Conservation (phyloP, 2,329 filamentous ascomycete species). For the Ceratocystis ficicola region DNA sequence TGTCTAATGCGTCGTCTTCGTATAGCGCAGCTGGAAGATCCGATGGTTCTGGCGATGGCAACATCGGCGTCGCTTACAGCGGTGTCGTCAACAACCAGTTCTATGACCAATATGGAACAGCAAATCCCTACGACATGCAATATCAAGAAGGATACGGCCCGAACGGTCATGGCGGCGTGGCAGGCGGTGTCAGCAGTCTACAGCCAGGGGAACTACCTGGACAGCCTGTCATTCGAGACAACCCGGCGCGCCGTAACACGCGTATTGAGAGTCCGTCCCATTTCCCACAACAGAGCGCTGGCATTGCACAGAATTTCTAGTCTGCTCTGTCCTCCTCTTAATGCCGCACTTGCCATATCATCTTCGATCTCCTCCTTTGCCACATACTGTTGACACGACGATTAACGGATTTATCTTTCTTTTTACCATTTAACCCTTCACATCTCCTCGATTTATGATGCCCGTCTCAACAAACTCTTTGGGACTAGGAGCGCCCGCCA, state of each 20-base stretch:
- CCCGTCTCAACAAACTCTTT: not conserved
- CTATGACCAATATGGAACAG: constrained; percentile 32
- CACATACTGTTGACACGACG: constrained; percentile 9
- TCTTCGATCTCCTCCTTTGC: constrained; percentile 2
- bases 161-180: not conserved
- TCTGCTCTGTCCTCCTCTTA: not conserved
- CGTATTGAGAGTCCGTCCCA: constrained; percentile 84
- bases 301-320: constrained; percentile 95
- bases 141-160: constrained; percentile 19
- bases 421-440: not conserved
- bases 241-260: constrained; percentile 82
- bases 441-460: constrained; percentile 10
- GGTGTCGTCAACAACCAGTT: constrained; percentile 34
- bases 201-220: constrained; percentile 35
- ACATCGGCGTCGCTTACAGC: constrained; percentile 39
- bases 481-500: no score
- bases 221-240: constrained; percentile 83
- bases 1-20: constrained; percentile 90
- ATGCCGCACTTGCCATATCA: constrained; percentile 9
- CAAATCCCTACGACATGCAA: constrained; percentile 20
- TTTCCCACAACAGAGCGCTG: constrained; percentile 83
- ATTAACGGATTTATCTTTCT: constrained; percentile 10
- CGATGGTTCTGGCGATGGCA: constrained; percentile 46
- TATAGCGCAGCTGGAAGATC: constrained; percentile 77
- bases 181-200: not conserved